Percentiles rank a stretch among this genome's conserved stretches.
These are phyloP conservation scores for Corylus americana DNA, from an alignment of 306 rosid species.

Conservation along the genomic window DNA sequence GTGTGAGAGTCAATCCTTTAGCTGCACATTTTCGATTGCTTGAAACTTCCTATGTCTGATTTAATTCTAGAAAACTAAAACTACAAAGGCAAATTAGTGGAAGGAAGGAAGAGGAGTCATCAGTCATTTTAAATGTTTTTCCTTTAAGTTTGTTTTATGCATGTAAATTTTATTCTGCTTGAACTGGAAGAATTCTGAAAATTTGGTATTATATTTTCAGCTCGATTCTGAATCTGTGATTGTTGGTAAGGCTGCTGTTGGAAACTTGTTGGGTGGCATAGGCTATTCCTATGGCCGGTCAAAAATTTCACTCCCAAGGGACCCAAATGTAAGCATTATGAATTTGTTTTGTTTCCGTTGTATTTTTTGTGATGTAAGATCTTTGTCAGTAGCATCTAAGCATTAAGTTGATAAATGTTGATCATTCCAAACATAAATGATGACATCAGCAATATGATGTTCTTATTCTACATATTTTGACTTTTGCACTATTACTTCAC, in stretches of 20 bases:
- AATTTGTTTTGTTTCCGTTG: slow-evolving; percentile 11
- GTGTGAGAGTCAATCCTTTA: neutral
- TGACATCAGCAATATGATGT: neutral
- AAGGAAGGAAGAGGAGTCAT: neutral
- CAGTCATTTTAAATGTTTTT: neutral
- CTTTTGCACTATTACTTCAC: neutral
- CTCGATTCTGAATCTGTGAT: slow-evolving; percentile 69
- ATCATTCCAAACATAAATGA: neutral
- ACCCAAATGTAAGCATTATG: slow-evolving; percentile 54
- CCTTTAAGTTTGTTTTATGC: slow-evolving; percentile 17
- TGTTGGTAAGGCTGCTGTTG: slow-evolving; percentile 88
- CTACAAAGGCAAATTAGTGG: neutral
- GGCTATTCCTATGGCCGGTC: slow-evolving; percentile 97
- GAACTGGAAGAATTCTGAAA: slow-evolving; percentile 29
- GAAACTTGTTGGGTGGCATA: slow-evolving; percentile 88
- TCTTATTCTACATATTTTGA: neutral
- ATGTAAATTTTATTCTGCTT: slow-evolving; percentile 22
- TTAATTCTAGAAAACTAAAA: neutral
- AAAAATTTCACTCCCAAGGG: slow-evolving; percentile 59
- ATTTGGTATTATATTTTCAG: slow-evolving; percentile 50
- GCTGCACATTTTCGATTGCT: neutral
- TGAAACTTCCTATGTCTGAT: neutral
- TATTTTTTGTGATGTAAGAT: slow-evolving; percentile 17
- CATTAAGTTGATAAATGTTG: slow-evolving; percentile 18
- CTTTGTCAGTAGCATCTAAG: neutral